Evolutionary conservation across 2,329 filamentous ascomycete genomes (phyloP).

Genomic region (Aaosphaeria arxii): DNA sequence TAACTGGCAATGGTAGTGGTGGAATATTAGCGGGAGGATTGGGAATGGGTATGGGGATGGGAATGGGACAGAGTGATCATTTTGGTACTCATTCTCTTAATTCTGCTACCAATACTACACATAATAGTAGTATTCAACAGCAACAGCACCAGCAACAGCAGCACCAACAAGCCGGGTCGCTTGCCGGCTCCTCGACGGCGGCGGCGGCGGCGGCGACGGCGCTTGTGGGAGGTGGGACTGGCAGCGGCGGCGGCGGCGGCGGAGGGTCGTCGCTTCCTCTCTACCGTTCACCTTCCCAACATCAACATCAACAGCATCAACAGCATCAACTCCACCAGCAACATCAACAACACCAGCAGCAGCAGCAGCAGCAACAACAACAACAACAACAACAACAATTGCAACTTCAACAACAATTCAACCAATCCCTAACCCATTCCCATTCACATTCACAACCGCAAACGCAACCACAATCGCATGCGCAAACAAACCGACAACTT

Average conservation of each 20-base stretch:
- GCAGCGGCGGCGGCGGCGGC: too few species aligned
- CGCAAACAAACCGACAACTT: slow-evolving; percentile 7
- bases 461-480: slow-evolving; percentile 27
- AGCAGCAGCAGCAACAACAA: not conserved
- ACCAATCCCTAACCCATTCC: slow-evolving; percentile 6
- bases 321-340: not conserved
- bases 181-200: too few species aligned
- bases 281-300: not conserved
- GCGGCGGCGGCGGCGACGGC: too few species aligned
- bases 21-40: too few species aligned
- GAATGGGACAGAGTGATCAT: too few species aligned
- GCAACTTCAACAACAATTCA: not conserved
- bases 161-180: not conserved
- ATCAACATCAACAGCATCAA: not conserved
- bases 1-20: too few species aligned
- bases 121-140: not conserved
- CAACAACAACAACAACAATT: not conserved
- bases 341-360: not conserved
- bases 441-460: slow-evolving; percentile 20
- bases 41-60: too few species aligned
- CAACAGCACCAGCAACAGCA: not conserved
- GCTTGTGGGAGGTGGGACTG: too few species aligned
- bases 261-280: too few species aligned
- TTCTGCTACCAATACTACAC: too few species aligned
- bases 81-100: too few species aligned